Percentiles rank a stretch among this genome's conserved stretches.
phyloP scores from a whole-genome alignment of 179 eudicot species.

The Silene coronaria region DNA sequence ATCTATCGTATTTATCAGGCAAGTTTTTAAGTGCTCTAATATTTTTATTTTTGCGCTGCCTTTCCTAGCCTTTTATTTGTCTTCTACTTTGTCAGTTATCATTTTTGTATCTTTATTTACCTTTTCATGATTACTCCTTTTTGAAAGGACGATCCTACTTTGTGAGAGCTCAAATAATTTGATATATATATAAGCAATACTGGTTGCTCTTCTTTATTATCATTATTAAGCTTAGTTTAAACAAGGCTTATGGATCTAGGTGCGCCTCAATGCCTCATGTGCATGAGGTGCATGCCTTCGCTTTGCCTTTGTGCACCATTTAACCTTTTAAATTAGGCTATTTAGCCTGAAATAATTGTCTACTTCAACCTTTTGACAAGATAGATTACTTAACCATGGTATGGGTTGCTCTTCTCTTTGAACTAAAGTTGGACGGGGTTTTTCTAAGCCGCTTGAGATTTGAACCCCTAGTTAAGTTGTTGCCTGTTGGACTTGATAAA shows the following conservation, averaged over 20 bases:
- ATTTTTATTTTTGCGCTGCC: neutral
- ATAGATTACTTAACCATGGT: neutral
- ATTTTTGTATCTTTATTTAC: neutral
- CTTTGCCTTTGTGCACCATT: no score
- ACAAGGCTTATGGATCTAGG: neutral
- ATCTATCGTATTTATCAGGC: conserved; percentile 77
- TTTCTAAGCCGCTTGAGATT: neutral
- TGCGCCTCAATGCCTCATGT: no score
- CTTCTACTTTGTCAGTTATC: neutral
- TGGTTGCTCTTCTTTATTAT: neutral
- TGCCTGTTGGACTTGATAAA: neutral
- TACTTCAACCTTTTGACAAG: no score
- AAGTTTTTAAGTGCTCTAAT: neutral
- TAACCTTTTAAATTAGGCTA: no score
- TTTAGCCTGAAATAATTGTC: no score
- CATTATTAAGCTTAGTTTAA: neutral
- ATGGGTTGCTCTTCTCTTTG: neutral
- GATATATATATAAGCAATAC: neutral
- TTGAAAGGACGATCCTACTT: neutral
- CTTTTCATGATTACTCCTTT: neutral
- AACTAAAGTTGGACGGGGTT: neutral
- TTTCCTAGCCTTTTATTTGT: conserved; percentile 1
- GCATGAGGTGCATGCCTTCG: no score
- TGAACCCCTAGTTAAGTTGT: neutral
- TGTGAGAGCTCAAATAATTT: neutral